phyloP scores from a whole-genome alignment of 2,329 filamentous ascomycete genomes.

The Tolypocladium tundrense region DNA sequence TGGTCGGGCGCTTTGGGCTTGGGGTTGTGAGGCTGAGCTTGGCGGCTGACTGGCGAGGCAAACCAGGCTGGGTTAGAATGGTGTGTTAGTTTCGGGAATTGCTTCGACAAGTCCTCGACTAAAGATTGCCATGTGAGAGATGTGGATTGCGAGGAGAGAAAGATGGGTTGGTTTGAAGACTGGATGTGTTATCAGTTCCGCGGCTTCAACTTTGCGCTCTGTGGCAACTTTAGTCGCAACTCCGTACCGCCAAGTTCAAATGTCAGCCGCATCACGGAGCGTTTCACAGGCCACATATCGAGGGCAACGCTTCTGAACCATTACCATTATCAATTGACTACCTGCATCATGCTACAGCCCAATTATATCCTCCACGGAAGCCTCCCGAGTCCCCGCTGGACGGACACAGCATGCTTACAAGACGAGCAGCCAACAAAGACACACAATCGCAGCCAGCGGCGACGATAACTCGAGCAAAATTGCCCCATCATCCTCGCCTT shows the following conservation, averaged over 20 bases:
- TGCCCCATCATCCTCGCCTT: conserved; percentile 3
- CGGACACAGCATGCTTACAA: neutral
- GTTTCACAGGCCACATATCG: neutral
- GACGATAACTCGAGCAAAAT: conserved; percentile 2
- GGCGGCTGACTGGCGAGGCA: too few species aligned
- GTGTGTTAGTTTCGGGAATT: too few species aligned
- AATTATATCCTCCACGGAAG: neutral
- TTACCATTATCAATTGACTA: neutral
- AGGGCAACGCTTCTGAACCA: neutral
- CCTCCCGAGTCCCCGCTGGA: neutral
- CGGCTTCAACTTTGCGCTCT: too few species aligned
- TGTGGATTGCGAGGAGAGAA: too few species aligned
- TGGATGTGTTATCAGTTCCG: too few species aligned
- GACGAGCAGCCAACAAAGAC: conserved; percentile 7
- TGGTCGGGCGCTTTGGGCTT: too few species aligned
- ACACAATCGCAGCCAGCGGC: conserved; percentile 6
- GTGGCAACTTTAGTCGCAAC: neutral
- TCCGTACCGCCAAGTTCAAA: neutral
- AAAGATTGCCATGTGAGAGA: too few species aligned
- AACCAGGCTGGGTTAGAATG: too few species aligned
- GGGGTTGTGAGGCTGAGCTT: too few species aligned
- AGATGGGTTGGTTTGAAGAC: too few species aligned
- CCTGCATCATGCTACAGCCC: neutral
- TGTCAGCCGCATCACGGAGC: neutral
- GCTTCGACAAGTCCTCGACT: too few species aligned